Percentiles rank a stretch among this genome's conserved stretches.
phyloP scores from a whole-genome alignment of 352 stramenopile species.

The Pelagophyceae sp. region DNA sequence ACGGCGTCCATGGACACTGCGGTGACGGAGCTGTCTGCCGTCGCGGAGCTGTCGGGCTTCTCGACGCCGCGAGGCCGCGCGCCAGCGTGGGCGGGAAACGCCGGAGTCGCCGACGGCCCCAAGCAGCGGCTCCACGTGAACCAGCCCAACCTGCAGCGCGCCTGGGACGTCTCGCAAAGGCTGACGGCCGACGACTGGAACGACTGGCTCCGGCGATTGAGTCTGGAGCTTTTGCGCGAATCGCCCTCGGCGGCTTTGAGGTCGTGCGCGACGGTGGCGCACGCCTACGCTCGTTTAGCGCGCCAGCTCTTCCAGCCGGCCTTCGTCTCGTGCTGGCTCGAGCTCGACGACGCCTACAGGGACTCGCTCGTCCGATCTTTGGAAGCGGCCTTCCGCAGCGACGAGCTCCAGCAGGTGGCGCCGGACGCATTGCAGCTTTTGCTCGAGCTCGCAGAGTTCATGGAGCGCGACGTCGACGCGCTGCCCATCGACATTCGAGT shows the following conservation, averaged over 20 bases:
- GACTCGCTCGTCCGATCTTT: conserved; percentile 80
- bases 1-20: neutral
- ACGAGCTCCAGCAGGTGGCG: conserved; percentile 68
- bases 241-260: conserved; percentile 83
- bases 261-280: conserved; percentile 78
- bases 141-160: conserved; percentile 74
- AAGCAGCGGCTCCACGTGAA: conserved; percentile 44
- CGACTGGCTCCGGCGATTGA: conserved; percentile 93
- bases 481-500: conserved; percentile 92
- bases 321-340: conserved; percentile 97
- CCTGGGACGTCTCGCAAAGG: conserved; percentile 86
- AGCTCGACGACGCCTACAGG: conserved; percentile 84
- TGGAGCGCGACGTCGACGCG: conserved; percentile 91
- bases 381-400: conserved; percentile 76
- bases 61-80: neutral
- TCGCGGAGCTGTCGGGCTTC: neutral
- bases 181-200: conserved; percentile 83
- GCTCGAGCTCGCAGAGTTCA: conserved; percentile 96
- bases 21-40: neutral
- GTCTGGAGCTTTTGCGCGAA: conserved; percentile 89
- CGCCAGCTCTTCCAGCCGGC: conserved; percentile 92
- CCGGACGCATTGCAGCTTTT: conserved; percentile 92
- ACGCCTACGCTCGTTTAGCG: conserved; percentile 91
- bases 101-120: neutral
- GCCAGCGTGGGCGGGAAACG: neutral